phyloP scores from a whole-genome alignment of 78 protist genomes.

The Guillardia theta region DNA sequence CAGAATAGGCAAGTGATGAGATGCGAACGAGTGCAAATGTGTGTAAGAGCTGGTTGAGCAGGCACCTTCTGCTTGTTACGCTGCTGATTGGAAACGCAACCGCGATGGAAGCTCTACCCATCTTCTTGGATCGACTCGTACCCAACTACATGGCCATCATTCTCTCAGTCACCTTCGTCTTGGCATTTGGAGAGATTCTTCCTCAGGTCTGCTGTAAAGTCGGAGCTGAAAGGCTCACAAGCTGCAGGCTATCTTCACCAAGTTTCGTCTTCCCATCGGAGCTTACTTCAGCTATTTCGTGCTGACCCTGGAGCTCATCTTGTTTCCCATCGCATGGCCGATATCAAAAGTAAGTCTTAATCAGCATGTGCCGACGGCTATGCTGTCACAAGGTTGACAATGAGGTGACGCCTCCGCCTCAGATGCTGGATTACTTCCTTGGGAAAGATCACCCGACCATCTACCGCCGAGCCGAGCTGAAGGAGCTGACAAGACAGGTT shows the following conservation, averaged over 20 bases:
- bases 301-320: neutral
- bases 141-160: slow-evolving; percentile 18
- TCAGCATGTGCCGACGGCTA: no score
- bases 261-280: neutral
- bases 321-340: neutral
- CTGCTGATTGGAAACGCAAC: slow-evolving; percentile 27
- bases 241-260: neutral
- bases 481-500: neutral
- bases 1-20: neutral
- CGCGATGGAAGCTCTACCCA: slow-evolving; percentile 28
- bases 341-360: neutral
- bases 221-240: no score
- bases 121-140: neutral
- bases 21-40: neutral
- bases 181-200: neutral
- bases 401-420: neutral
- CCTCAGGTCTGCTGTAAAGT: no score
- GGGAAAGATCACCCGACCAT: neutral
- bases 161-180: slow-evolving; percentile 27
- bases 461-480: slow-evolving; percentile 37
- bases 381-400: no score
- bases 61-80: slow-evolving; percentile 12
- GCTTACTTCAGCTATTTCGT: neutral
- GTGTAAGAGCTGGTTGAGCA: neutral
- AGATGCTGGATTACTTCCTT: neutral